Base-by-base conservation (phyloP, 495 filamentous ascomycete species). In the Xylaria sp. region DNA sequence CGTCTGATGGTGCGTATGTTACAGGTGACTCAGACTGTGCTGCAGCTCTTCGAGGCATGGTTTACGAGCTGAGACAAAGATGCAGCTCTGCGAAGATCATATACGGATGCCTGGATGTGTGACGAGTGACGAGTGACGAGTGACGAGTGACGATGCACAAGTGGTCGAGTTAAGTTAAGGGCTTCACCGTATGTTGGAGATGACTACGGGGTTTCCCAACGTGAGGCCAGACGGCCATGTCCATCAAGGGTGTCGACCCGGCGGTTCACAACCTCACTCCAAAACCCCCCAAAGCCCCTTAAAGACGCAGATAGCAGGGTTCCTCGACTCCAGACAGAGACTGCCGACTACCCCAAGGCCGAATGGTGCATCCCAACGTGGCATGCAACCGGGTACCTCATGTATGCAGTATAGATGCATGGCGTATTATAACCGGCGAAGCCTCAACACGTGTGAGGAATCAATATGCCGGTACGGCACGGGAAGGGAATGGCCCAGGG, bases 401-500 rank as follows among this genome's bases (percentile, higher is more conserved):
- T 63, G 55, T 59, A 59, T n/a, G n/a, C 35, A 37, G 35, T 37
- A 37, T 37, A 58, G 52, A 68, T 33, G 68, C 37, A 70, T 1
- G 61, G 21, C 61, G 48, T 21, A 40, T 59, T 50, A 62, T 48
- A 66, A 35, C 50, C 48, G 61, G 37, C 61, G 61, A 48, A 17
- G 33, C 40, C 1, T 44, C 58, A 71, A 71, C 61, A 66, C 69
- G 69, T 71, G 69, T 71, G 68, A 33, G 43, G 69, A 65, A 50
- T 48, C 37, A 12, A 59, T 58, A 65, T 59, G 48, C 3, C 29
- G 41, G 19, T 35, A 44, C 59, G 35, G 44, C 55, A 53, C 35
- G 37, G 17, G 43, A 43, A 33, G 29, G 43, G 58, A 29, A 43
- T 29, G 19, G 31, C n/a, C 14, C 63, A 37, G 59, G 59, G 29